Evolutionary conservation across 164 flowering plant species (phyloP).

Genomic region (Umbellularia californica): DNA sequence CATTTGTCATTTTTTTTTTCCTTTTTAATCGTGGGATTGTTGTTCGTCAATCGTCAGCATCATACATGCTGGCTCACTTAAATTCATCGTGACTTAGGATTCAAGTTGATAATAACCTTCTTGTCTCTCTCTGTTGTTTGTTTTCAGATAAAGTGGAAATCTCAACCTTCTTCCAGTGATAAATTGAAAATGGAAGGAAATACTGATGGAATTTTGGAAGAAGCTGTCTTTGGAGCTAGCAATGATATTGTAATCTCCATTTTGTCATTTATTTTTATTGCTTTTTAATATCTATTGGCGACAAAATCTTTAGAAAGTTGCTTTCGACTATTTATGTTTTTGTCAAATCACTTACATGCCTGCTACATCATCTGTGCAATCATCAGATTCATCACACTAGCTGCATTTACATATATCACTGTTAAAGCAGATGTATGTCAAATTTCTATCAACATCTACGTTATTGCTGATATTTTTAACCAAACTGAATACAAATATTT

Average conservation of each 20-base stretch:
- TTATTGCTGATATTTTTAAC: neutral
- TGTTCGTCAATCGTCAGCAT: neutral
- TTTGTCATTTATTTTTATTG: neutral
- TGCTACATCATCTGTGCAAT: neutral
- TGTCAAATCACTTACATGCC: neutral
- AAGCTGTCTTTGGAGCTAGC: slow-evolving; percentile 25
- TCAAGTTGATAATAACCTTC: neutral
- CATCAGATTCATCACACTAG: neutral
- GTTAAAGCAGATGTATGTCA: neutral
- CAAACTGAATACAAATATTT: neutral
- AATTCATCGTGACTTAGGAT: too few relatives aligned
- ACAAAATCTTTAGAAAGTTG: neutral
- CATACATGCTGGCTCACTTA: too few relatives aligned
- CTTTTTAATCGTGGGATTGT: neutral
- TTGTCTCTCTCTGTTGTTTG: neutral
- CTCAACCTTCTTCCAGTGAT: slow-evolving; percentile 3
- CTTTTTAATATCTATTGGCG: neutral
- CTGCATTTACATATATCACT: neutral
- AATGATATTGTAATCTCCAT: slow-evolving; percentile 22
- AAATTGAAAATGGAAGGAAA: slow-evolving; percentile 50
- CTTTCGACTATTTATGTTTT: neutral
- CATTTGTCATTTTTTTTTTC: neutral
- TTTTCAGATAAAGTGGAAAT: slow-evolving; percentile 6
- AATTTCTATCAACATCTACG: neutral
- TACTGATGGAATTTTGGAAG: slow-evolving; percentile 33